phyloP scores from a whole-genome alignment of 495 filamentous ascomycete species.

The Neurospora pannonica region DNA sequence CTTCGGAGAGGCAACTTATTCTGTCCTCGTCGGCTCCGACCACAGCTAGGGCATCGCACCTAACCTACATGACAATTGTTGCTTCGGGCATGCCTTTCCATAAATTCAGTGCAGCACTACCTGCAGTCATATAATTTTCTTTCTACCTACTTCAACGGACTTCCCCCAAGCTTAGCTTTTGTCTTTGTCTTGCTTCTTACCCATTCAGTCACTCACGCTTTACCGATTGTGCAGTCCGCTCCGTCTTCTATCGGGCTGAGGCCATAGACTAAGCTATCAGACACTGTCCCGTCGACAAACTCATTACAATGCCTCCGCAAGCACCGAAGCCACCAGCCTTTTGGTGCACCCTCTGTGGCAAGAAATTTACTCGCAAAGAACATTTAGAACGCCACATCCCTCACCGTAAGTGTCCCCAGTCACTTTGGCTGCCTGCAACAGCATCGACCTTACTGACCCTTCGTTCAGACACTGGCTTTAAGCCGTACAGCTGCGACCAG shows the following conservation, averaged over 20 bases:
- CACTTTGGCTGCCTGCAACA: neutral
- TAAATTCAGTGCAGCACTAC: neutral
- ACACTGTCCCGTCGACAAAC: neutral
- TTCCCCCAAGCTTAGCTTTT: neutral
- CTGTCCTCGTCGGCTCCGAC: neutral
- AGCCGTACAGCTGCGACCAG: conserved; percentile 49
- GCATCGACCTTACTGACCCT: conserved; percentile 13
- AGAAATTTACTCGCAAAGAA: conserved; percentile 56
- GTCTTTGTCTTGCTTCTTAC: neutral
- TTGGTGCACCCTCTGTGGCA: conserved; percentile 55
- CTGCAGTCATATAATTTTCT: neutral
- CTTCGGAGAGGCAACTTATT: neutral
- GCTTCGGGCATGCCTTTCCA: neutral
- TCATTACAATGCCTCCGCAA: neutral
- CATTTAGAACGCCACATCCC: conserved; percentile 56
- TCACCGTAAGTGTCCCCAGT: conserved; percentile 37
- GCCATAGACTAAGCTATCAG: neutral
- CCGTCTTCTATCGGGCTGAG: neutral
- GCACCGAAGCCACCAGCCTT: conserved; percentile 4
- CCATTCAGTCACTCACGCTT: neutral
- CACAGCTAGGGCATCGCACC: neutral
- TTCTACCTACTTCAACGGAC: neutral
- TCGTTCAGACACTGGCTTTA: conserved; percentile 52
- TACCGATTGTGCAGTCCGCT: neutral
- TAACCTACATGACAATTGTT: neutral